phyloP scores from a whole-genome alignment of 148 eudicot genomes.

The Gaultheria prostrata region DNA sequence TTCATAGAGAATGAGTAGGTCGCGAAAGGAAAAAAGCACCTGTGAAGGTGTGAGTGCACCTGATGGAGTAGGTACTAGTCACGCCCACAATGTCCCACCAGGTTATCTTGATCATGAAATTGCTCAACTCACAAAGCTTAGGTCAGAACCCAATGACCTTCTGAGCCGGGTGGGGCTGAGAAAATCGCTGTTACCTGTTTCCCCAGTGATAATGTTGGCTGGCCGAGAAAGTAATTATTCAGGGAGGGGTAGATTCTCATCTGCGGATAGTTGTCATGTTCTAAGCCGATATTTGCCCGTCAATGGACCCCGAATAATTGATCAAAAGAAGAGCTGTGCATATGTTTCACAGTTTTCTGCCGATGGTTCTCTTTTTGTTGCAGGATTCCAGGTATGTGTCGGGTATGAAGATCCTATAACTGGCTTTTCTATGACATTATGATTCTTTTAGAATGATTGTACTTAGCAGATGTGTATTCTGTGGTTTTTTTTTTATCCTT shows the following conservation, averaged over 20 bases:
- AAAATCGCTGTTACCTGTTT: conserved; percentile 35
- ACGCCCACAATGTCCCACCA: neutral
- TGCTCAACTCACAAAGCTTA: conserved; percentile 72
- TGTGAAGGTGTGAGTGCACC: conserved; percentile 21
- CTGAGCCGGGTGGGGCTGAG: conserved; percentile 35
- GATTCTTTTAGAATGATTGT: neutral
- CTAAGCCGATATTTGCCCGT: conserved; percentile 73
- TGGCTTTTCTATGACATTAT: neutral
- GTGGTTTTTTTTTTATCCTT: neutral
- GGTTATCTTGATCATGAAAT: conserved; percentile 62
- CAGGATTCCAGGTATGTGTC: conserved; percentile 75
- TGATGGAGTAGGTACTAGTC: conserved; percentile 21
- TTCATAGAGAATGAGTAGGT: conserved; percentile 32
- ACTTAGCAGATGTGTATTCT: neutral
- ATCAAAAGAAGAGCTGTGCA: conserved; percentile 63
- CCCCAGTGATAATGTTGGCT: conserved; percentile 65
- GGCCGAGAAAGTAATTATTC: conserved; percentile 77
- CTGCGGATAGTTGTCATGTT: conserved; percentile 65
- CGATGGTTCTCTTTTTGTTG: conserved; percentile 79
- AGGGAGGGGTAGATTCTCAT: conserved; percentile 62
- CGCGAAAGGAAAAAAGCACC: conserved; percentile 16
- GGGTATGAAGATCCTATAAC: neutral
- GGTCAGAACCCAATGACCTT: conserved; percentile 53
- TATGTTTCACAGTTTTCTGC: conserved; percentile 85
- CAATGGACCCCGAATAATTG: conserved; percentile 58